A percentile compares a stretch with the other conserved stretches of the same genome.
Conservation (phyloP, 2,329 filamentous ascomycete genomes). For the Cordyceps militaris region DNA sequence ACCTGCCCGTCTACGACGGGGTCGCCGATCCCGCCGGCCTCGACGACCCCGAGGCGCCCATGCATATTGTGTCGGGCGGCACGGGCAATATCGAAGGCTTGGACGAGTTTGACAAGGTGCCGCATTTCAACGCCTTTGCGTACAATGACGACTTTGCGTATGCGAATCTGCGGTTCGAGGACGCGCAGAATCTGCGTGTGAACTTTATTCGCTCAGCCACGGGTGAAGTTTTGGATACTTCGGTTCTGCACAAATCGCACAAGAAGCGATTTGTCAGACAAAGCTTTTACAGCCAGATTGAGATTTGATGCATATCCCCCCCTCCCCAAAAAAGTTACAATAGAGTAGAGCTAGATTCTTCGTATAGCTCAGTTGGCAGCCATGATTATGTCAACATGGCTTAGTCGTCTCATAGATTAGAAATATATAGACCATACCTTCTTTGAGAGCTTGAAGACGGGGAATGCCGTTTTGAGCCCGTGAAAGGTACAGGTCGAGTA, state of each 20-base stretch:
- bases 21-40: constrained; percentile 30
- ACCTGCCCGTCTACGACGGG: constrained; percentile 33
- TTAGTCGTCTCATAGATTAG: not conserved
- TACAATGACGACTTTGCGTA: constrained; percentile 48
- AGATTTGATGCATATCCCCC: not conserved
- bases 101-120: not conserved
- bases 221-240: constrained; percentile 40
- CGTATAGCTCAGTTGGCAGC: not conserved
- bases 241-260: constrained; percentile 42
- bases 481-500: too few species aligned
- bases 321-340: not conserved
- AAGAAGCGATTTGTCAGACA: constrained; percentile 37
- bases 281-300: not conserved
- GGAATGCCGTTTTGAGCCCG: too few species aligned
- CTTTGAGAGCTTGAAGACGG: too few species aligned
- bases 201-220: constrained; percentile 44
- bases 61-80: constrained; percentile 42
- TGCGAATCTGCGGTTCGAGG: constrained; percentile 38
- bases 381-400: not conserved
- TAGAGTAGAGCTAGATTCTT: not conserved
- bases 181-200: constrained; percentile 39
- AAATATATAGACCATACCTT: too few species aligned
- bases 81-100: constrained; percentile 47
- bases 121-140: constrained; percentile 29
- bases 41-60: constrained; percentile 25